Percentiles rank a stretch among this genome's conserved stretches.
phyloP scores from a whole-genome alignment of 331 rosid genomes.

The Quercus phellos region DNA sequence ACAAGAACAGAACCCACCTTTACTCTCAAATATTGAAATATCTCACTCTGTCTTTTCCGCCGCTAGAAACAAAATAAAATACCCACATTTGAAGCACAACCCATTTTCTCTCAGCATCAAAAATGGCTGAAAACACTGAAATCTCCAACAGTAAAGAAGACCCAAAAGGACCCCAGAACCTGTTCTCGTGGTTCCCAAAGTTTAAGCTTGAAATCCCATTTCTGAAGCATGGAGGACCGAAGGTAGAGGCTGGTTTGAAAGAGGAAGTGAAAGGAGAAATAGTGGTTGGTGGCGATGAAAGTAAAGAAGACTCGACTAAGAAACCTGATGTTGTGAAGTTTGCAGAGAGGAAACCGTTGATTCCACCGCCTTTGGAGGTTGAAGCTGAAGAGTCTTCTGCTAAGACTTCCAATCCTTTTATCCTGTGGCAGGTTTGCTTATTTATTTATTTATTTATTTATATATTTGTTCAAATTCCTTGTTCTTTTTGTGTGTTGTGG shows the following conservation, averaged over 20 bases:
- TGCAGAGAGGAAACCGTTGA: slow-evolving; percentile 40
- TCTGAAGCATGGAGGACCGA: slow-evolving; percentile 26
- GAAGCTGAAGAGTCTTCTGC: slow-evolving; percentile 40
- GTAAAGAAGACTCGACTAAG: background rate
- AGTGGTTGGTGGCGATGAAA: slow-evolving; percentile 11
- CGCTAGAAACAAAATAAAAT: background rate
- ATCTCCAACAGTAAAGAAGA: slow-evolving; percentile 20
- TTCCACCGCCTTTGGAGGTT: slow-evolving; percentile 46
- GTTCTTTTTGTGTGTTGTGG: background rate
- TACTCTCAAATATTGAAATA: background rate
- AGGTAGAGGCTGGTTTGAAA: background rate
- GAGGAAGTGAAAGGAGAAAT: slow-evolving; percentile 9
- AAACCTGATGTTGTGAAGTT: slow-evolving; percentile 47
- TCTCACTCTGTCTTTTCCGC: slow-evolving; percentile 26
- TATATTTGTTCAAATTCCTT: background rate
- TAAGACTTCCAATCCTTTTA: slow-evolving; percentile 70
- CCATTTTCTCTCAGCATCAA: background rate
- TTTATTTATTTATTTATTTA: background rate
- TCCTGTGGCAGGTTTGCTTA: slow-evolving; percentile 67
- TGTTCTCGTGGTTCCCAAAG: slow-evolving; percentile 50
- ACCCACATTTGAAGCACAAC: background rate
- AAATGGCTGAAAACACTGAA: slow-evolving; percentile 48
- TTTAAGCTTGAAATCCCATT: slow-evolving; percentile 54
- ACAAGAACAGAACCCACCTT: background rate
- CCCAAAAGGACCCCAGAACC: slow-evolving; percentile 26